These are phyloP conservation scores for Fusarium sp. DNA, from an alignment of 2,329 filamentous ascomycete species.

Conservation along the genomic window DNA sequence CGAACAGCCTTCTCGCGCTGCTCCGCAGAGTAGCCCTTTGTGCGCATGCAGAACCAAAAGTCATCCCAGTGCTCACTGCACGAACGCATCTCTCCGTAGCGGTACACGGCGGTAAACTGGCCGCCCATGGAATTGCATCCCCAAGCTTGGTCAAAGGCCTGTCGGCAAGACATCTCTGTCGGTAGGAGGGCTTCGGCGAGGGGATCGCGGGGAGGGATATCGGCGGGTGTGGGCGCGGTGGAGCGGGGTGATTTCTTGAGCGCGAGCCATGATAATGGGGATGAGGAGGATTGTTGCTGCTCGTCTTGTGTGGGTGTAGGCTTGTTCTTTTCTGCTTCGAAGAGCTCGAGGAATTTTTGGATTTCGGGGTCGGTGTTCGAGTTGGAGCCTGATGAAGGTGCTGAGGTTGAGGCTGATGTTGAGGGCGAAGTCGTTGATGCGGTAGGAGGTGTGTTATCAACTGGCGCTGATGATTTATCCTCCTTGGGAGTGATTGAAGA, in stretches of 20 bases:
- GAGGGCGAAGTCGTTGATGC: constrained; percentile 35
- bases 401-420: background rate
- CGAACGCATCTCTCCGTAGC: constrained; percentile 79
- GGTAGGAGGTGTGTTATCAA: constrained; percentile 42
- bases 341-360: constrained; percentile 65
- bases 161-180: constrained; percentile 86
- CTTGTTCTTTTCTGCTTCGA: constrained; percentile 53
- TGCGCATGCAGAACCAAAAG: constrained; percentile 98
- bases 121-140: constrained; percentile 93
- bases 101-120: constrained; percentile 92
- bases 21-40: constrained; percentile 70
- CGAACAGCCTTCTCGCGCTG: constrained; percentile 72
- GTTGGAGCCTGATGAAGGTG: constrained; percentile 35
- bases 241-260: constrained; percentile 49
- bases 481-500: constrained; percentile 52
- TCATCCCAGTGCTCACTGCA: constrained; percentile 91
- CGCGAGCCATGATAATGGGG: constrained; percentile 54
- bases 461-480: constrained; percentile 43
- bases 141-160: constrained; percentile 92
- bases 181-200: constrained; percentile 80
- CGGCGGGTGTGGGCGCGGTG: constrained; percentile 37
- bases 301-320: constrained; percentile 36
- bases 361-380: constrained; percentile 62
- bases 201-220: constrained; percentile 53
- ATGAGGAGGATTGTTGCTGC: constrained; percentile 41